Conservation (phyloP, 306 rosid genomes). For the Vicia faba region DNA sequence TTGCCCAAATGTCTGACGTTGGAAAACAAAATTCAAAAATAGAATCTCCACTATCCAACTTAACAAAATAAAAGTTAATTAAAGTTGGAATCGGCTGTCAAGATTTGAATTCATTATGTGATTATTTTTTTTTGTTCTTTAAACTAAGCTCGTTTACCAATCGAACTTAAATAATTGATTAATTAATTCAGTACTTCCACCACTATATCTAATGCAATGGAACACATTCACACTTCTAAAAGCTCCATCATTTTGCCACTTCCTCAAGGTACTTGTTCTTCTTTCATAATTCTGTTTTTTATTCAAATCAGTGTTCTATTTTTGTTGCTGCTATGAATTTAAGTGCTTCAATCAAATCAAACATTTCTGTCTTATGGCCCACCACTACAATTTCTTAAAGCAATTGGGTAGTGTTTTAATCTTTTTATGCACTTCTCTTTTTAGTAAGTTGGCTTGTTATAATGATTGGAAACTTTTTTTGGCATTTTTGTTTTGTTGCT, state of each 20-base stretch:
- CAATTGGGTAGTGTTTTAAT: slow-evolving; percentile 2
- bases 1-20: too few relatives aligned
- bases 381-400: slow-evolving; percentile 1
- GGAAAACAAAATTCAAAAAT: too few relatives aligned
- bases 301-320: neutral
- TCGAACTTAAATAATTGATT: too few relatives aligned
- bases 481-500: neutral
- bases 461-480: neutral
- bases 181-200: neutral
- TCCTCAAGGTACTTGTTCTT: neutral
- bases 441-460: neutral
- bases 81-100: slow-evolving; percentile 29
- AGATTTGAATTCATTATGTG: neutral
- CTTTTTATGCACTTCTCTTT: neutral
- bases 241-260: neutral
- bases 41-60: too few relatives aligned
- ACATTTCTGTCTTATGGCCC: slow-evolving; percentile 10
- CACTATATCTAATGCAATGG: neutral
- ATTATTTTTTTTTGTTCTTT: too few relatives aligned
- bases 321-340: neutral
- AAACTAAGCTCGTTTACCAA: too few relatives aligned
- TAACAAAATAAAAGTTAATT: too few relatives aligned
- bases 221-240: neutral
- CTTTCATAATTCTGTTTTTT: neutral
- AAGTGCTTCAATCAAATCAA: slow-evolving; percentile 27